Base-by-base conservation (phyloP, 1,284 basidiomycete genomes). In the Malassezia vespertilionis region DNA sequence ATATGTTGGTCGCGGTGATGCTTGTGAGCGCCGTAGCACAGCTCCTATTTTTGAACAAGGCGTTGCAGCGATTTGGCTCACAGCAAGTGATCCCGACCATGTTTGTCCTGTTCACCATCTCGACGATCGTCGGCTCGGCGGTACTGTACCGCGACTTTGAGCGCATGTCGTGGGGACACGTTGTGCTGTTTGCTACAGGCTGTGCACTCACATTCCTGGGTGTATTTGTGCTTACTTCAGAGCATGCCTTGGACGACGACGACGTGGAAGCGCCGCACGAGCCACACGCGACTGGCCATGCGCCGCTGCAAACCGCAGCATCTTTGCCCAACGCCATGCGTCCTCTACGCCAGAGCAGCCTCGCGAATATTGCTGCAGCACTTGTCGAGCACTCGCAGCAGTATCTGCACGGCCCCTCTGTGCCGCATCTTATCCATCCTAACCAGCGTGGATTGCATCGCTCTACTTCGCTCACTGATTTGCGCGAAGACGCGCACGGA, bases 91-190 rank as follows among this genome's bases (percentile, higher is more conserved):
- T 59, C 27, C 91, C 91, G 2, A 82, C 83, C 11, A 90, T 95
- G 74, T 97, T 95, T 71, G 88, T 93, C 32, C 77, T 91, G 52
- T 77, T 77, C 60, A 75, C 76, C 0, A 58, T 75, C 27, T 83
- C 82, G 32, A 87, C 87, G 4, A 91, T 97, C 57, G 75, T 87
- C 35, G 90, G 90, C 20, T 89, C 86, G 4, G 86, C 88, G 0
- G 83, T 96, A 17, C 77, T 96, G 3, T 97, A 91, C 67, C 82
- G 86, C 26, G 91, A 96, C 71, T 95, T 97, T 73, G 78, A 80
- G 33, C 54, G 61, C 23, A 32, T 39, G 10, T 55, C 58, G 45
- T 57, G 57, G 27, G 50, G 58, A 67, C 83, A 89, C 64, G 78
- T 89, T 55, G 76, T 90, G 46, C 85, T 82, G n/a, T 89, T 88